Evolutionary conservation across 1,284 basidiomycete species (phyloP).

Genomic region (Fistulinella cinereoalba): DNA sequence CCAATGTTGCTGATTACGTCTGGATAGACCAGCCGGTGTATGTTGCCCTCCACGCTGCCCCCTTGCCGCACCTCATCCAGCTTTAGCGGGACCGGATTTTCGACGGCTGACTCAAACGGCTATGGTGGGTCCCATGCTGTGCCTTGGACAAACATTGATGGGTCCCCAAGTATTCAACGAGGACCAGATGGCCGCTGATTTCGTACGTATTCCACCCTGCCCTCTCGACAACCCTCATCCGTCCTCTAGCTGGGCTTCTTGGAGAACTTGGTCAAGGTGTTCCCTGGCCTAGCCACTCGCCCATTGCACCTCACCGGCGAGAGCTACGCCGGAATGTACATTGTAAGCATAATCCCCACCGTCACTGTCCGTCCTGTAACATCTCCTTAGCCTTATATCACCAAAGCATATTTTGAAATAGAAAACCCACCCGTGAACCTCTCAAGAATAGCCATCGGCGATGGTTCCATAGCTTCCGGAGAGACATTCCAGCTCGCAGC

Average conservation of each 20-base stretch:
- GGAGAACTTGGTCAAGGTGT: constrained; percentile 62
- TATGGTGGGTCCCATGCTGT: constrained; percentile 43
- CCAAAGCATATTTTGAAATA: constrained; percentile 63
- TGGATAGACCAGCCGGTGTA: constrained; percentile 77
- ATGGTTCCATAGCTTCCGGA: constrained; percentile 53
- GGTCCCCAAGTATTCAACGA: constrained; percentile 52
- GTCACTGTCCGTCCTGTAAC: neutral
- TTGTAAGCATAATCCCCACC: constrained; percentile 51
- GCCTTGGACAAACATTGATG: constrained; percentile 1
- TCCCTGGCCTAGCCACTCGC: constrained; percentile 57
- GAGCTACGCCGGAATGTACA: constrained; percentile 66
- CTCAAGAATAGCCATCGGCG: constrained; percentile 65
- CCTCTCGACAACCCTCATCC: neutral
- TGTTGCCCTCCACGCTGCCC: constrained; percentile 17
- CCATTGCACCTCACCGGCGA: constrained; percentile 64
- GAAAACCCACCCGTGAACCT: constrained; percentile 66
- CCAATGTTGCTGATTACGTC: constrained; percentile 59
- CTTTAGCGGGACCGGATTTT: constrained; percentile 56
- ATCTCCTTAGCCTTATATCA: constrained; percentile 59
- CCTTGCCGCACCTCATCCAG: constrained; percentile 5
- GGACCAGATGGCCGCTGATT: constrained; percentile 66
- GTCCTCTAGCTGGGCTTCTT: constrained; percentile 61
- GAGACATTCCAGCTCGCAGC: constrained; percentile 51
- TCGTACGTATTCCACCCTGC: constrained; percentile 43
- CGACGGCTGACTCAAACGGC: constrained; percentile 59